Evolutionary conservation across 2,329 filamentous ascomycete genomes (phyloP).

Genomic region (Talaromyces sp.): DNA sequence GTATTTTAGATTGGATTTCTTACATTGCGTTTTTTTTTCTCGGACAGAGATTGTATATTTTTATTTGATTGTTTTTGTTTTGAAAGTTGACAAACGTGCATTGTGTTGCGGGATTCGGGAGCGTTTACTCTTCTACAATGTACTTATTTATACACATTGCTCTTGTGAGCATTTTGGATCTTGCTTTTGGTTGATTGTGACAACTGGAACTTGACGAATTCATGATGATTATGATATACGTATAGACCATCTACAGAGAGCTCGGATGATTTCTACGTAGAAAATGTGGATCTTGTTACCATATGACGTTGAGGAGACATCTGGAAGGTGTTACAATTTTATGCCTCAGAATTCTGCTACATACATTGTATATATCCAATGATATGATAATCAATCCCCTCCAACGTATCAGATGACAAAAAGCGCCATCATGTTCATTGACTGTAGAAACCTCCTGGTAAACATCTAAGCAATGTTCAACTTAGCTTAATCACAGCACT

Average conservation of each 20-base stretch:
- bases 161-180: background rate
- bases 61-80: background rate
- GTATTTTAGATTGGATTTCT: slow-evolving; percentile 17
- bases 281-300: too few relatives aligned
- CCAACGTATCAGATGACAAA: background rate
- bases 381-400: background rate
- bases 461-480: background rate
- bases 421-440: background rate
- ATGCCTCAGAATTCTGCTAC: too few relatives aligned
- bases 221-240: slow-evolving; percentile 4
- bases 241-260: background rate
- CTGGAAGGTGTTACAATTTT: too few relatives aligned
- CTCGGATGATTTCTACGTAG: too few relatives aligned
- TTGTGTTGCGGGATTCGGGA: background rate
- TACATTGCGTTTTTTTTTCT: background rate
- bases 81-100: background rate
- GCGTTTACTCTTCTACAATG: slow-evolving; percentile 13
- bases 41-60: background rate
- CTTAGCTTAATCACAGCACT: background rate
- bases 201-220: background rate
- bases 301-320: too few relatives aligned
- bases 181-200: slow-evolving; percentile 1
- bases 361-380: background rate
- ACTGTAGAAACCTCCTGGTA: background rate
- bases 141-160: slow-evolving; percentile 12